These are phyloP conservation scores for Violaceomyces palustris DNA, from an alignment of 1,284 basidiomycete genomes.

Conservation along the genomic window DNA sequence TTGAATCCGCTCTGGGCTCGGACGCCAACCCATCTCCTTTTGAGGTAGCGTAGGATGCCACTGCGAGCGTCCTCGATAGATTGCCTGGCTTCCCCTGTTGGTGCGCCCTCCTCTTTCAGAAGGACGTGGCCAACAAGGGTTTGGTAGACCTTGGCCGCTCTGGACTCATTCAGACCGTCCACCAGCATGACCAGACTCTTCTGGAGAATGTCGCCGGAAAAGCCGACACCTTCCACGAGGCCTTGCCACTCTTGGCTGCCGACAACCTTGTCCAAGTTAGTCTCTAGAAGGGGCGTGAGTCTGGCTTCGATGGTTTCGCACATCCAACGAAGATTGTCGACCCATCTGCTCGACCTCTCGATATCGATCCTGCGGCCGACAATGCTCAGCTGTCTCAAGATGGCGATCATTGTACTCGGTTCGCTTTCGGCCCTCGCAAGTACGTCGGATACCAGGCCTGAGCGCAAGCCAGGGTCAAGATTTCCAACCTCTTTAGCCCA, in stretches of 20 bases:
- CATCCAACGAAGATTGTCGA: slow-evolving; percentile 40
- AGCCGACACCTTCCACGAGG: slow-evolving; percentile 36
- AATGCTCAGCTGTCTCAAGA: slow-evolving; percentile 32
- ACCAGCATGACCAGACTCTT: slow-evolving; percentile 37
- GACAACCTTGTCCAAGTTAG: slow-evolving; percentile 30
- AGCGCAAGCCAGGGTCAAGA: slow-evolving; percentile 28
- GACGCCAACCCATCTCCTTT: slow-evolving; percentile 64
- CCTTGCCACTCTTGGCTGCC: slow-evolving; percentile 22
- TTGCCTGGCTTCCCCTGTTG: slow-evolving; percentile 7
- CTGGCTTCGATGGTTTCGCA: slow-evolving; percentile 33
- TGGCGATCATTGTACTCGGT: slow-evolving; percentile 12
- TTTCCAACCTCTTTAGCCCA: slow-evolving; percentile 45
- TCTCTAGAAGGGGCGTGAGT: slow-evolving; percentile 20
- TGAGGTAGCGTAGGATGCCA: slow-evolving; percentile 33
- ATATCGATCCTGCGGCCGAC: slow-evolving; percentile 33
- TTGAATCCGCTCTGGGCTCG: slow-evolving; percentile 76
- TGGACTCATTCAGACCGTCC: slow-evolving; percentile 36
- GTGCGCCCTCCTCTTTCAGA: slow-evolving; percentile 33
- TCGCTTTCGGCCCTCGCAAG: slow-evolving; percentile 7
- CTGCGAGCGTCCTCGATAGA: slow-evolving; percentile 33
- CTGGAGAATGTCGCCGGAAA: slow-evolving; percentile 37
- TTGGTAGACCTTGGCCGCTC: slow-evolving; percentile 33
- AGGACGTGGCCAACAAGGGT: slow-evolving; percentile 40
- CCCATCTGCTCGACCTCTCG: slow-evolving; percentile 35
- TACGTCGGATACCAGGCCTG: slow-evolving; percentile 24